Percentiles rank a stretch among this genome's conserved stretches.
phyloP scores from a whole-genome alignment of 2,329 filamentous ascomycete species.

The Sclerotinia glacialis region DNA sequence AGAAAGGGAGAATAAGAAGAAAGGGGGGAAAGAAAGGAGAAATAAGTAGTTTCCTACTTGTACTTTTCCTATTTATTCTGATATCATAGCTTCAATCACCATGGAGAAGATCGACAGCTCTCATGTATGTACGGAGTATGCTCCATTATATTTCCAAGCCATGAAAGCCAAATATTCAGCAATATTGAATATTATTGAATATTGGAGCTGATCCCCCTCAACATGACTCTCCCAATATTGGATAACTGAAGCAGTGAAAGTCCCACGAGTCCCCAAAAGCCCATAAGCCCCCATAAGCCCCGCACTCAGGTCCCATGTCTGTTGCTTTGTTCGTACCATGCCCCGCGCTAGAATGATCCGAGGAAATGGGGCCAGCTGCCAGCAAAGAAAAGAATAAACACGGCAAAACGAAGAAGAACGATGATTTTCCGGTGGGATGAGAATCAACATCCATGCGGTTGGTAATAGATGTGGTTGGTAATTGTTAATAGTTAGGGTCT shows the following conservation, averaged over 20 bases:
- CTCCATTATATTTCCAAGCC: conserved; percentile 9
- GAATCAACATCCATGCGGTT: not conserved
- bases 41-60: conserved; percentile 9
- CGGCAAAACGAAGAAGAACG: conserved; percentile 19
- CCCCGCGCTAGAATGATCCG: conserved; percentile 29
- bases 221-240: conserved; percentile 2
- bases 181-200: too few species aligned
- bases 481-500: not conserved
- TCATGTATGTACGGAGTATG: not conserved
- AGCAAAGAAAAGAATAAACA: not conserved
- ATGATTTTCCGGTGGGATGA: conserved; percentile 31
- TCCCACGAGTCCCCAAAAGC: too few species aligned
- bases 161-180: not conserved
- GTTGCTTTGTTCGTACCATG: conserved; percentile 5
- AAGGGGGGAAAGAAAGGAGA: not conserved
- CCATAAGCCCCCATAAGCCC: not conserved
- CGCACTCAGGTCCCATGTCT: conserved; percentile 18
- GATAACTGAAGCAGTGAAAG: too few species aligned
- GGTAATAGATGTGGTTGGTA: not conserved
- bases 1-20: not conserved
- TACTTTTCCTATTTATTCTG: not conserved
- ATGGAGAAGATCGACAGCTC: not conserved
- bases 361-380: conserved; percentile 25
- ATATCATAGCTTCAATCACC: conserved; percentile 6
- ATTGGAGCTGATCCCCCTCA: conserved; percentile 5